Conservation (phyloP, 768 basidiomycete genomes). For the Psilocybe sp. region DNA sequence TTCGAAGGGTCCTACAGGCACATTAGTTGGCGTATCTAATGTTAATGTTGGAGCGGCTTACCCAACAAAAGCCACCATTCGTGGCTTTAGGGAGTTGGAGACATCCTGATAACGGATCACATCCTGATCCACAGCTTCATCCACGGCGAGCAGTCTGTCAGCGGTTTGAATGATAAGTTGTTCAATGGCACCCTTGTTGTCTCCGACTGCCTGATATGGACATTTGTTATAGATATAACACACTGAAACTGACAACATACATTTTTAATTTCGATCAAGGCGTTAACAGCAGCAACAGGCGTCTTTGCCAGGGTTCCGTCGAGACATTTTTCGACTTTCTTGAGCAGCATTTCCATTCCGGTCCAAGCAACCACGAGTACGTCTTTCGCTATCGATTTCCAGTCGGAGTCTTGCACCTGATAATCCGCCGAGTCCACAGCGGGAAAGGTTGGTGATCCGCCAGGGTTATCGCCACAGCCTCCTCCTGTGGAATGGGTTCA, state of each 20-base stretch:
- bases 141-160: background rate
- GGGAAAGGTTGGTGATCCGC: background rate
- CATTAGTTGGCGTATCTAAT: background rate
- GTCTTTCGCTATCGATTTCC: background rate
- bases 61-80: background rate
- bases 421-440: background rate
- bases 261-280: slow-evolving; percentile 8
- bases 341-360: slow-evolving; percentile 7
- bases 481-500: background rate
- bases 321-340: slow-evolving; percentile 6
- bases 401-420: background rate
- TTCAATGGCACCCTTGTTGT: background rate
- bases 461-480: background rate
- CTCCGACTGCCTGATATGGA: background rate
- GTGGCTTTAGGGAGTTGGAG: background rate
- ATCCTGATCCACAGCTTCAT: background rate
- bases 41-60: background rate
- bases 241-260: background rate
- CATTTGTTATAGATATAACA: background rate
- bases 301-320: slow-evolving; percentile 8
- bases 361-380: background rate
- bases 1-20: background rate
- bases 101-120: too few species aligned
- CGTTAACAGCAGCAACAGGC: slow-evolving; percentile 10
- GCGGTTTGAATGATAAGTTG: background rate